Evolutionary conservation across 345 rosid genomes (phyloP).

Genomic region (Eucalyptus tenuipes): DNA sequence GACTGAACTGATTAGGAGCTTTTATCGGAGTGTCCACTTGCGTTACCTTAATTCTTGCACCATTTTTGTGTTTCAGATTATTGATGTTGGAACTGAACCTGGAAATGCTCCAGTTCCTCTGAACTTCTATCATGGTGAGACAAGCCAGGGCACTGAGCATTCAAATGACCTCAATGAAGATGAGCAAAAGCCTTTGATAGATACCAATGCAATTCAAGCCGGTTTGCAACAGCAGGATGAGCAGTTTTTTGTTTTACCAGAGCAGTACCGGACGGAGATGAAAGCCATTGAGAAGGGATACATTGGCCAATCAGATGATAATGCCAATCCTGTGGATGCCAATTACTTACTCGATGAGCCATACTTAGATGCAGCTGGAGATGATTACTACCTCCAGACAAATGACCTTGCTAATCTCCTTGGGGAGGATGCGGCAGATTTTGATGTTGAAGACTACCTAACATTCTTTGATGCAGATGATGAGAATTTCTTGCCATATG

Average conservation of each 20-base stretch:
- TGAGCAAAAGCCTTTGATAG: conserved; percentile 30
- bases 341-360: conserved; percentile 27
- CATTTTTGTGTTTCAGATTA: conserved; percentile 18
- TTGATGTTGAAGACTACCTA: conserved; percentile 62
- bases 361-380: conserved; percentile 32
- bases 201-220: conserved; percentile 7
- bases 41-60: background rate
- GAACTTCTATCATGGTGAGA: conserved; percentile 41
- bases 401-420: conserved; percentile 45
- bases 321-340: conserved; percentile 9
- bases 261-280: conserved; percentile 15
- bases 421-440: conserved; percentile 28
- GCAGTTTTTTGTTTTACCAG: conserved; percentile 20
- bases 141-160: conserved; percentile 32
- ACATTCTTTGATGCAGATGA: conserved; percentile 52
- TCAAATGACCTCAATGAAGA: conserved; percentile 24
- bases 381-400: conserved; percentile 46
- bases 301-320: conserved; percentile 17
- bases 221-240: conserved; percentile 12
- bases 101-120: conserved; percentile 28
- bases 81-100: conserved; percentile 10
- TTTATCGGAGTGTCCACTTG: background rate
- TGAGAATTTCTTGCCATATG: conserved; percentile 31
- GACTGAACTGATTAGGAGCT: background rate
- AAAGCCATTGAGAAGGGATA: conserved; percentile 32